phyloP scores from a whole-genome alignment of 208 protist species.

The Sergeia podlipaevii region DNA sequence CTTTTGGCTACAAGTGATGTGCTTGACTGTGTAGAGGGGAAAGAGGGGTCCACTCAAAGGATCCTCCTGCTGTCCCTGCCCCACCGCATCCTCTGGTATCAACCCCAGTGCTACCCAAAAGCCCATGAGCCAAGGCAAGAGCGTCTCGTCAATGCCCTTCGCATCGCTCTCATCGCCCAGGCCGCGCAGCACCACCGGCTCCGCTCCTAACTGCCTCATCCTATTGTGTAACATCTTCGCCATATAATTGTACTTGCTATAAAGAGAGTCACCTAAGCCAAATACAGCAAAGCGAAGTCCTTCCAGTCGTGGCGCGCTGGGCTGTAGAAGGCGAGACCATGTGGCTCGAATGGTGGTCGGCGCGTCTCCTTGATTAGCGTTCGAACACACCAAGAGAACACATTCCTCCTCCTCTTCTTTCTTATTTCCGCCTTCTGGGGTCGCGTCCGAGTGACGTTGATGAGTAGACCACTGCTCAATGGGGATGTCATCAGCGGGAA shows the following conservation, averaged over 20 bases:
- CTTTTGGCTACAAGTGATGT: background rate
- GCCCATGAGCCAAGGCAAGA: slow-evolving; percentile 64
- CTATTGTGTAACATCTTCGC: slow-evolving; percentile 92
- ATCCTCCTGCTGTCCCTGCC: background rate
- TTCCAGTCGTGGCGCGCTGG: slow-evolving; percentile 28
- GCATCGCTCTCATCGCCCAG: slow-evolving; percentile 91
- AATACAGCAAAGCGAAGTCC: slow-evolving; percentile 85
- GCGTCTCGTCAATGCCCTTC: slow-evolving; percentile 63
- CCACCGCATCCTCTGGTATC: background rate
- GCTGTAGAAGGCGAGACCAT: slow-evolving; percentile 53
- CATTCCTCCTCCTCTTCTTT: too few species aligned
- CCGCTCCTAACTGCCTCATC: slow-evolving; percentile 72
- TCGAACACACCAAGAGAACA: slow-evolving; percentile 69
- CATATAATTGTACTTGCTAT: slow-evolving; percentile 91
- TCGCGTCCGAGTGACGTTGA: background rate
- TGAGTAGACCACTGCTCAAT: slow-evolving; percentile 40
- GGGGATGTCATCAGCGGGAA: slow-evolving; percentile 61
- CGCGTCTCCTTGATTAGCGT: slow-evolving; percentile 82
- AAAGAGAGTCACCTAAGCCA: slow-evolving; percentile 87
- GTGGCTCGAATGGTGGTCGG: slow-evolving; percentile 69
- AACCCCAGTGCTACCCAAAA: slow-evolving; percentile 53
- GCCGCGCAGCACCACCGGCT: slow-evolving; percentile 69
- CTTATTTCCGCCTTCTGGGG: slow-evolving; percentile 1
- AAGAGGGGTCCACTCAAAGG: slow-evolving; percentile 15
- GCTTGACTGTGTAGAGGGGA: slow-evolving; percentile 9